Percentiles rank a stretch among this genome's conserved stretches.
phyloP scores from a whole-genome alignment of 306 rosid species.

The Vigna angularis region DNA sequence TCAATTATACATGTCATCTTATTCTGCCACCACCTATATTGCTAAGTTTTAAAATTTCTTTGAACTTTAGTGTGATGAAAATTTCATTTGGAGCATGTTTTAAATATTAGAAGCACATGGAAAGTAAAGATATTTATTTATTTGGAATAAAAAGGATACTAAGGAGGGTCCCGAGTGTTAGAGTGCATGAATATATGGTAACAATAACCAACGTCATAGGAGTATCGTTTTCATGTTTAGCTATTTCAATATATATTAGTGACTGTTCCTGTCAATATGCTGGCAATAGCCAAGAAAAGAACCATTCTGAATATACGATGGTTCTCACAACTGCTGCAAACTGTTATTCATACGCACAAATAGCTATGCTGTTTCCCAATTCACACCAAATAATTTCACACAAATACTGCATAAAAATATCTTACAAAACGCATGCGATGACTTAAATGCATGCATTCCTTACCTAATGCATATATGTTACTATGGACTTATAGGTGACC shows the following conservation, averaged over 20 bases:
- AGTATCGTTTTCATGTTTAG: slow-evolving; percentile 8
- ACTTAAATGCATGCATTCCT: too few species aligned
- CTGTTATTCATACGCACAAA: background rate
- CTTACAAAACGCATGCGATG: too few species aligned
- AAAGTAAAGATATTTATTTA: too few species aligned
- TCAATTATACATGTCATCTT: background rate
- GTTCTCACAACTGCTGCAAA: background rate
- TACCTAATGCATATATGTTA: too few species aligned
- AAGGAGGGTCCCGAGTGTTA: background rate
- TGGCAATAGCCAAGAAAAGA: background rate
- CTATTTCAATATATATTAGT: background rate
- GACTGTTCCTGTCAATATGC: slow-evolving; percentile 21
- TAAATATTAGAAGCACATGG: background rate
- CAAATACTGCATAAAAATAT: too few species aligned
- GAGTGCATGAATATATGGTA: background rate
- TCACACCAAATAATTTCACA: too few species aligned
- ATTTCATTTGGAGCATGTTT: background rate
- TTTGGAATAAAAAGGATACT: background rate
- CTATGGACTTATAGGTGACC: too few species aligned
- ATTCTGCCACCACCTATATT: background rate
- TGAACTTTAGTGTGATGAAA: background rate
- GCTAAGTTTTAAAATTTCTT: background rate
- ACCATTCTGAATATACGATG: background rate
- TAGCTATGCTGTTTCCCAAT: background rate
- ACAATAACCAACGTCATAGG: slow-evolving; percentile 16